Evolutionary conservation across 306 rosid species (phyloP), one percentile per base, ranked within the genome.

Genomic region (Arachis stenosperma): DNA sequence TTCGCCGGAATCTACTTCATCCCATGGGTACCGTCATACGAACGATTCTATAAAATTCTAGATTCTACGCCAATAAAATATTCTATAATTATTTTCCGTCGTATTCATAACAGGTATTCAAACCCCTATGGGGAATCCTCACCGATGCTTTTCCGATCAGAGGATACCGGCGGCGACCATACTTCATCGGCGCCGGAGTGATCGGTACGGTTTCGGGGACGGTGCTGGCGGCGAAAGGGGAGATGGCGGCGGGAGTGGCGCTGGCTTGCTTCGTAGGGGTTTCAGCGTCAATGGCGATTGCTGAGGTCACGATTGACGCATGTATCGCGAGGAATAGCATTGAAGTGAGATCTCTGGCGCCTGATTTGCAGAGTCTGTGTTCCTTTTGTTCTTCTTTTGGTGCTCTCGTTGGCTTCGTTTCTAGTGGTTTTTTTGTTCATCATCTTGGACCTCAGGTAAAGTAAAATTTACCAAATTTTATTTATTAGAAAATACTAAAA

Each of bases 251-350:
- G 3, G 75, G 3, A 1, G 75, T 50, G 2, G 97, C 95, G 0
- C 13, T 91, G 62, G 2, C 61, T 0, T 86, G 85, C 56, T 83
- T 91, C n/a, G 13, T 91, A 2, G 90, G 90, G 0, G 73, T 88
- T 0, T 78, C 87, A 5, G 89, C 87, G 0, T 82, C 89, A 22
- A 36, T 87, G 67, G 90, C 97, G 1, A 87, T 91, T 1, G 82
- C 92, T 1, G 94, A 85, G 3, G 97, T 91, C n/a, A 85, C 91
- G 2, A 87, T 91, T 9, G 97, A 91, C 5, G 95, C 97, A 2
- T 88, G 95, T 46, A 87, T 91, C 36, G 97, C 93, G 6, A 77
- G 88, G 80, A 85, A 73, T 14, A 88, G 97, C 57, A 91, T 91
- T 50, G 86, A 85, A 80, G 64, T 79, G 2, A 76, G 82, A 8